Conservation (phyloP, 805 yeast species). For the Candida ipomoeae region DNA sequence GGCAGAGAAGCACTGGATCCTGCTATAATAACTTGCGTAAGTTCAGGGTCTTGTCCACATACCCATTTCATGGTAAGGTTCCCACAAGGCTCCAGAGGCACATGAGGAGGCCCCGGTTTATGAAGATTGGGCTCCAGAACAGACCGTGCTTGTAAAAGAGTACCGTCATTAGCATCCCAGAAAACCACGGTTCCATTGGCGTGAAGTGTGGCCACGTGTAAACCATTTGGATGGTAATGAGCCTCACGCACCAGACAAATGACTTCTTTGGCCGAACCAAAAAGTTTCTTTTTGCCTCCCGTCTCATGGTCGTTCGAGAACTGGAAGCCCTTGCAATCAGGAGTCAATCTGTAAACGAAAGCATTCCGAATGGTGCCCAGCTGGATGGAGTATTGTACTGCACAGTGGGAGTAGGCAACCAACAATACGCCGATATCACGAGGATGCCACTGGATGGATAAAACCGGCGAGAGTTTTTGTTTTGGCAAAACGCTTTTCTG, state of each 20-base stretch:
- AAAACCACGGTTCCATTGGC: conserved; percentile 81
- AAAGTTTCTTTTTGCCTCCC: conserved; percentile 40
- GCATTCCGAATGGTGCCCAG: conserved; percentile 53
- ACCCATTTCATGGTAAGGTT: conserved; percentile 59
- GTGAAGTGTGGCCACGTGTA: conserved; percentile 75
- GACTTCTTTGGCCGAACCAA: conserved; percentile 35
- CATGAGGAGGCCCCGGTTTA: conserved; percentile 37
- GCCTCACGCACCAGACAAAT: conserved; percentile 43
- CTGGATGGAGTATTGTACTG: conserved; percentile 64
- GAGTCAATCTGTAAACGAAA: conserved; percentile 59
- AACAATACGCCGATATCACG: conserved; percentile 78
- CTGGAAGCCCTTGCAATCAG: conserved; percentile 62
- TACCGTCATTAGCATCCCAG: conserved; percentile 87
- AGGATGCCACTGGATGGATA: conserved; percentile 76
- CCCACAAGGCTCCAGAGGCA: conserved; percentile 6
- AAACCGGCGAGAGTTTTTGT: conserved; percentile 59
- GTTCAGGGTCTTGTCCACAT: conserved; percentile 74
- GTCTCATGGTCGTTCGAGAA: conserved; percentile 26
- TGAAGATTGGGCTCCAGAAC: conserved; percentile 63
- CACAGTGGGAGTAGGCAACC: conserved; percentile 66
- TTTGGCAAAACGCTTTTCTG: conserved; percentile 59
- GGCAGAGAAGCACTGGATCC: conserved; percentile 54
- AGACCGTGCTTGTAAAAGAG: conserved; percentile 69
- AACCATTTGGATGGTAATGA: conserved; percentile 89
- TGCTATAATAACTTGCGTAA: conserved; percentile 64